Conservation (phyloP, 2,329 filamentous ascomycete genomes). For the Diaporthe longicolla region DNA sequence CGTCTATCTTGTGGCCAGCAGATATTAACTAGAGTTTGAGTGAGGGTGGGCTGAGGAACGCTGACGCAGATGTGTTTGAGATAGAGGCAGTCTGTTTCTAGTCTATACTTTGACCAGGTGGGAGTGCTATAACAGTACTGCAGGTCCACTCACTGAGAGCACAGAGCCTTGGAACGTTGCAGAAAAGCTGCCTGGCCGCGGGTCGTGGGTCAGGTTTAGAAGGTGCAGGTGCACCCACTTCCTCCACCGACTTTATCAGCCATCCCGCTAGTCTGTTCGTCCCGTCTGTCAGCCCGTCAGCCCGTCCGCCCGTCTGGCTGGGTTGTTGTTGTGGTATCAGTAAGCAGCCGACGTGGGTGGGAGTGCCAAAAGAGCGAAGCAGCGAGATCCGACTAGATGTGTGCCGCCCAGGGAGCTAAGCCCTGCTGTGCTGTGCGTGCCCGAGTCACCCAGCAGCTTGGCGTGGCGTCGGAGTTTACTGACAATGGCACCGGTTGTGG, state of each 20-base stretch:
- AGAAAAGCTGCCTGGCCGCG: conserved; percentile 18
- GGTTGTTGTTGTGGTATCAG: background rate
- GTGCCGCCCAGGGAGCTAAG: background rate
- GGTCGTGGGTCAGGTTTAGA: background rate
- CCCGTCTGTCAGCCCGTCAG: background rate
- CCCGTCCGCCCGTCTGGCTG: conserved; percentile 5
- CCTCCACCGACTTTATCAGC: background rate
- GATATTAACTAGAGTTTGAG: conserved; percentile 11
- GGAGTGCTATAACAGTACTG: no score
- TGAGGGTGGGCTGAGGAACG: background rate
- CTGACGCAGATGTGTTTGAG: conserved; percentile 11
- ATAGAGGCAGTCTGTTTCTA: background rate
- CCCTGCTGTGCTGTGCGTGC: conserved; percentile 2
- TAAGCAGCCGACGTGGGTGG: background rate
- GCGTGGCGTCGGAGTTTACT: conserved; percentile 18
- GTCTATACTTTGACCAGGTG: background rate
- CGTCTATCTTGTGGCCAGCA: conserved; percentile 8
- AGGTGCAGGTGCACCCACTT: background rate
- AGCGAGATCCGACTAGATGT: conserved; percentile 23
- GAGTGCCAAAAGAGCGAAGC: conserved; percentile 22
- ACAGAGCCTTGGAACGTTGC: background rate
- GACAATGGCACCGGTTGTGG: background rate
- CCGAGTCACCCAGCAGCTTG: conserved; percentile 28
- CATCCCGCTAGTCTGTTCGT: background rate
- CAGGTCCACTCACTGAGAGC: background rate